Evolutionary conservation across 1,284 basidiomycete species (phyloP), one percentile per base, ranked within the genome.

Genomic region (Paramarasmius palmivorus): DNA sequence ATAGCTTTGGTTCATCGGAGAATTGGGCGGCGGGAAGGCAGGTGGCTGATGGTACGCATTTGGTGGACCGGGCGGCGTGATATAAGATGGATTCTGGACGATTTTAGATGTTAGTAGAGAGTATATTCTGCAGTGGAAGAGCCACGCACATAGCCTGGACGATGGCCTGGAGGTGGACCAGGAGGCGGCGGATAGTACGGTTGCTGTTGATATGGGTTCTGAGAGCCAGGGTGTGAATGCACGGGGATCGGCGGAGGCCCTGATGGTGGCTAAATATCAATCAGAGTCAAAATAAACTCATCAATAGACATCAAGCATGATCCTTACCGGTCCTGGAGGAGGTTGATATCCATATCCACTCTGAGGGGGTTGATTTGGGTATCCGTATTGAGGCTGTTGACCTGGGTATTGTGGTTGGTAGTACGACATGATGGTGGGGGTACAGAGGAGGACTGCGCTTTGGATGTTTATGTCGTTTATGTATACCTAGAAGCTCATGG

Each of bases 111-210:
- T 17, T 26, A 23, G 32, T 26, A 42, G 35, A 39, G 23, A 23
- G 8, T 41, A 17, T 8, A 36, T 35, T 48, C 53, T 10, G 56
- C 56, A 17, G 45, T 41, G 35, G 50, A 50, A 8, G 52, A 32
- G 40, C 46, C 49, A n/a, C 55, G 42, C 12, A 56, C 55, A 36
- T 50, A 50, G 29, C 39, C 49, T 26, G 53, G 52, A 37, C 41
- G 49, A 25, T 52, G 52, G 10, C 49, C 52, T 15, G 55, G 55
- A 40, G 57, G 54, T 20, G 54, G 53, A 52, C 56, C 55, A n/a
- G 60, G 52, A 20, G 54, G 50, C n/a, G 58, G 58, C 19, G 55
- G 53, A 20, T 53, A 54, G 39, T 55, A 57, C 9, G 42, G 52
- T 25, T 53, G 46, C 23, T 49, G 47, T 23, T 49, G 50, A 32